These are phyloP conservation scores for Salix exigua DNA, from an alignment of 345 rosid species.

Conservation along the genomic window DNA sequence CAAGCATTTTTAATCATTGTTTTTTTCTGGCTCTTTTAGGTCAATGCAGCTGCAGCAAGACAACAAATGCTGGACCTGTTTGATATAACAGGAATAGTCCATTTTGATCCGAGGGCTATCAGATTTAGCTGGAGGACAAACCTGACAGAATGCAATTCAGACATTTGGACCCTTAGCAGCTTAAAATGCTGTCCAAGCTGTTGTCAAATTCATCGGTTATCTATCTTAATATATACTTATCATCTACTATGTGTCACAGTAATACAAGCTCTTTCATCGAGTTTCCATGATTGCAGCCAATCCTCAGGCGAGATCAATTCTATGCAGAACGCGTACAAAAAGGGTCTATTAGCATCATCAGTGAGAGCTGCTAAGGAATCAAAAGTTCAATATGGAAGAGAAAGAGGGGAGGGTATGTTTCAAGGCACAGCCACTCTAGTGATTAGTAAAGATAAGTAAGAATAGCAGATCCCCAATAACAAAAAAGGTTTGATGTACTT, in stretches of 20 bases:
- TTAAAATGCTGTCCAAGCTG: constrained; percentile 37
- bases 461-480: no score
- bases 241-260: no score
- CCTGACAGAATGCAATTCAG: constrained; percentile 25
- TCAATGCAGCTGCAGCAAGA: constrained; percentile 55
- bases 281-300: constrained; percentile 34
- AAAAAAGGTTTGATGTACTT: no score
- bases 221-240: no score
- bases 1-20: no score
- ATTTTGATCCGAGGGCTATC: constrained; percentile 50
- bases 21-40: constrained; percentile 19
- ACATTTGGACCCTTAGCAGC: constrained; percentile 45
- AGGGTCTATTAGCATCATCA: not conserved
- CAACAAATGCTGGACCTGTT: constrained; percentile 55
- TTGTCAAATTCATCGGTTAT: constrained; percentile 25
- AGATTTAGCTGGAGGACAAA: constrained; percentile 45
- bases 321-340: constrained; percentile 22
- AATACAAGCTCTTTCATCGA: no score
- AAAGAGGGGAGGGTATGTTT: no score
- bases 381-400: not conserved
- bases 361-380: not conserved
- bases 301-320: constrained; percentile 94
- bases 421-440: no score
- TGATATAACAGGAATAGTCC: constrained; percentile 36
- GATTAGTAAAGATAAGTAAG: no score